Evolutionary conservation across 257 asterid genomes (phyloP).

Genomic region (Mitragyna speciosa): DNA sequence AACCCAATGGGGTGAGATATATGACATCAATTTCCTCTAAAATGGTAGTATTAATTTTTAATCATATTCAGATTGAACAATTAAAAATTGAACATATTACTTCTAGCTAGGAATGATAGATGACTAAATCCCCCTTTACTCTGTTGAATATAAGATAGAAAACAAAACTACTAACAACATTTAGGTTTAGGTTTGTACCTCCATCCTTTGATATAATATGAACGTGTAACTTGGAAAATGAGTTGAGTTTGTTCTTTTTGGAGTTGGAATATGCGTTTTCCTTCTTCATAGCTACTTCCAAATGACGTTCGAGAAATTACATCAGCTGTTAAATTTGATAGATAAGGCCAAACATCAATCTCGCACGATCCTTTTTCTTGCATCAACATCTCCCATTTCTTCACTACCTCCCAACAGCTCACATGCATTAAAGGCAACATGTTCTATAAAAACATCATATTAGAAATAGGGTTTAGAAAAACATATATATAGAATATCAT

Average conservation of each 20-base stretch:
- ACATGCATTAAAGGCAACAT: conserved; percentile 41
- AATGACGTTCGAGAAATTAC: conserved; percentile 47
- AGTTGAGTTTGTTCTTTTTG: conserved; percentile 51
- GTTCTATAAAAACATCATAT: conserved; percentile 23
- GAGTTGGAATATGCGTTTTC: conserved; percentile 38
- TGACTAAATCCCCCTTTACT: too few relatives aligned
- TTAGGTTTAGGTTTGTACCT: too few relatives aligned
- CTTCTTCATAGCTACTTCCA: conserved; percentile 40
- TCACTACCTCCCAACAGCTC: conserved; percentile 39
- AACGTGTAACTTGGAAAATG: conserved; percentile 35
- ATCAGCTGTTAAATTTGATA: conserved; percentile 36
- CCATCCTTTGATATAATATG: conserved; percentile 48
- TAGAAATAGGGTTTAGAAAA: too few relatives aligned
- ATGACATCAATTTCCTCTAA: too few relatives aligned
- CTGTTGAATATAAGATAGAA: too few relatives aligned
- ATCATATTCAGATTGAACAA: too few relatives aligned
- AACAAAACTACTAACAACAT: too few relatives aligned
- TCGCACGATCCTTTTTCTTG: conserved; percentile 20
- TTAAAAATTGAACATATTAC: too few relatives aligned
- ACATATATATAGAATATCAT: background rate
- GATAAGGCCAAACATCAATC: conserved; percentile 44
- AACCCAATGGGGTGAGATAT: too few relatives aligned
- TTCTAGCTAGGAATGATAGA: too few relatives aligned
- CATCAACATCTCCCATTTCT: conserved; percentile 36
- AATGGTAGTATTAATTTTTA: too few relatives aligned